Percentiles rank a stretch among this genome's conserved stretches.
Conservation (phyloP, 768 basidiomycete genomes). For the Serpula lacrymans region DNA sequence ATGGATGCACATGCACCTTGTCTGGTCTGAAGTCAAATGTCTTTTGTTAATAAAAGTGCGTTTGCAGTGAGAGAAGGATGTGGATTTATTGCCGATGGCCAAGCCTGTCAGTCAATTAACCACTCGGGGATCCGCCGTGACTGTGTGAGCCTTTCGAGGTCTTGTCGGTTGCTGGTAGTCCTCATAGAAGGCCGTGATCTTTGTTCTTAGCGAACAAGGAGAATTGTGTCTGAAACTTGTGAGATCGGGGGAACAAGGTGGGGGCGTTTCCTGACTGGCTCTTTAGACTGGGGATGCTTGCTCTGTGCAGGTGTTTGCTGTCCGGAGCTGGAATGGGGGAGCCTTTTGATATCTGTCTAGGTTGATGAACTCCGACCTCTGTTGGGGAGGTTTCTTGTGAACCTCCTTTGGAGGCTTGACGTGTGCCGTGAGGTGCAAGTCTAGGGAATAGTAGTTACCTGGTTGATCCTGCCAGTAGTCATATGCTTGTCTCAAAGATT, state of each 20-base stretch:
- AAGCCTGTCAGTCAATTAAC: constrained; percentile 30
- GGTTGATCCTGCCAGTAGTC: constrained; percentile 85
- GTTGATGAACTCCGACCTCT: too few relatives aligned
- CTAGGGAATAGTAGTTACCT: constrained; percentile 58
- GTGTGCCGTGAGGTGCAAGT: constrained; percentile 71
- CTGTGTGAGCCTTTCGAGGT: constrained; percentile 15
- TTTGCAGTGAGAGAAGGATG: too few relatives aligned
- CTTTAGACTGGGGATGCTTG: constrained; percentile 11
- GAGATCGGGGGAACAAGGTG: constrained; percentile 45
- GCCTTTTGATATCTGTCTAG: too few relatives aligned
- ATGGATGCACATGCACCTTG: too few relatives aligned
- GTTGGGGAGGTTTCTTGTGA: too few relatives aligned
- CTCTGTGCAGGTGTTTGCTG: too few relatives aligned
- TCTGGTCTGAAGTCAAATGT: constrained; percentile 17
- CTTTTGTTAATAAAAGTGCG: constrained; percentile 28
- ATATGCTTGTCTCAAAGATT: constrained; percentile 84
- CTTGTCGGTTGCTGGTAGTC: constrained; percentile 26
- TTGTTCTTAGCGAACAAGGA: constrained; percentile 25
- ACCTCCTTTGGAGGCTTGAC: constrained; percentile 68
- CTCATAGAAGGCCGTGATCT: constrained; percentile 29
- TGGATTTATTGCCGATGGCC: constrained; percentile 37
- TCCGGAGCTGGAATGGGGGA: too few relatives aligned
- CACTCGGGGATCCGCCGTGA: constrained; percentile 31
- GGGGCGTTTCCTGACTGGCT: constrained; percentile 24
- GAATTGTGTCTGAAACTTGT: constrained; percentile 38